These are phyloP conservation scores for Aphelidium insulamus DNA, from an alignment of 371 early-diverging fungal species.

Conservation along the genomic window DNA sequence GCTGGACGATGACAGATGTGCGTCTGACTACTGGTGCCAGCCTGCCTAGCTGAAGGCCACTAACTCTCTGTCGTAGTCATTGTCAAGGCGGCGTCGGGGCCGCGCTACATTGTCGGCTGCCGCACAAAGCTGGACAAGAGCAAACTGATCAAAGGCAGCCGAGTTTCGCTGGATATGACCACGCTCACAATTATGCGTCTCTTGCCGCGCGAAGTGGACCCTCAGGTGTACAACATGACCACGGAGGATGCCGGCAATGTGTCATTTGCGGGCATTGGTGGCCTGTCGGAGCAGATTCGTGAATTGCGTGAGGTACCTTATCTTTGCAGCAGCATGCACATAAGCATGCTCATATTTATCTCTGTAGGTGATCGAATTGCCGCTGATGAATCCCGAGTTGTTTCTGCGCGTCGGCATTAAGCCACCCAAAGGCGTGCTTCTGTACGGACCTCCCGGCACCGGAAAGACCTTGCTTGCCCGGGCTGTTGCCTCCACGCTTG, in stretches of 20 bases:
- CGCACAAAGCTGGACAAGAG: conserved; percentile 81
- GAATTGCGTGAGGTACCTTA: conserved; percentile 76
- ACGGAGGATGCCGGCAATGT: conserved; percentile 90
- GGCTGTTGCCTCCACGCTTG: conserved; percentile 91
- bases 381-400: conserved; percentile 96
- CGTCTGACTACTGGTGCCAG: neutral
- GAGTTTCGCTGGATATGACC: conserved; percentile 98
- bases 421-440: conserved; percentile 94
- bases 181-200: conserved; percentile 98
- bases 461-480: conserved; percentile 78
- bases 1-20: conserved; percentile 90
- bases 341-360: neutral
- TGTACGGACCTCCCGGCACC: conserved; percentile 98
- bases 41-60: neutral
- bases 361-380: conserved; percentile 81
- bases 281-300: conserved; percentile 90
- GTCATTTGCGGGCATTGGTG: conserved; percentile 95
- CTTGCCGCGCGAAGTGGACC: conserved; percentile 97
- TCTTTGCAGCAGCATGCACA: neutral
- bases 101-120: conserved; percentile 98
- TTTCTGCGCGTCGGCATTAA: conserved; percentile 96
- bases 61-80: conserved; percentile 40
- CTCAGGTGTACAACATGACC: conserved; percentile 97
- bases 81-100: conserved; percentile 95
- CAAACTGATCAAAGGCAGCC: conserved; percentile 77